phyloP scores from a whole-genome alignment of 495 filamentous ascomycete species.

The Penicillium flavigenum region DNA sequence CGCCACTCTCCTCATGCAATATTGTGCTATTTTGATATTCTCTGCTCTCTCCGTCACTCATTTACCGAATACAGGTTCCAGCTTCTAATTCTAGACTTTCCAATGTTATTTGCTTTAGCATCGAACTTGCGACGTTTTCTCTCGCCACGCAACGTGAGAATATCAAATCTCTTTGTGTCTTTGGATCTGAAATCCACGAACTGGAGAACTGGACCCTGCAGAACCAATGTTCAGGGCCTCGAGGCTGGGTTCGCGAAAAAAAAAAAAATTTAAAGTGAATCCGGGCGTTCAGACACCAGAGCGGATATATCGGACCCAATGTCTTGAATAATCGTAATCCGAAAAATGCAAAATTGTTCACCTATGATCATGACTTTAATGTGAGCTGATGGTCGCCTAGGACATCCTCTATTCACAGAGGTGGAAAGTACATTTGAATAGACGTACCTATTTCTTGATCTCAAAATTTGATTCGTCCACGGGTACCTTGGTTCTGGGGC shows the following conservation, averaged over 20 bases:
- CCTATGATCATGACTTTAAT: not conserved
- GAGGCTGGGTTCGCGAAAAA: not conserved
- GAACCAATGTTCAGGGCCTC: not conserved
- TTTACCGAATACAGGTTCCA: not conserved
- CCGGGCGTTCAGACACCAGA: not conserved
- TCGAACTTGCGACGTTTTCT: not conserved
- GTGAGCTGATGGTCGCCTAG: not conserved
- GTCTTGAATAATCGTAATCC: not conserved
- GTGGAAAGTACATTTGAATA: not conserved
- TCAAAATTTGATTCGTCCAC: not conserved
- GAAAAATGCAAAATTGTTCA: not conserved
- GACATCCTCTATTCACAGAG: not conserved
- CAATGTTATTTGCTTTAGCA: not conserved
- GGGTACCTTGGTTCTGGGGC: not conserved
- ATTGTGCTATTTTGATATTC: not conserved
- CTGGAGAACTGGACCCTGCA: not conserved
- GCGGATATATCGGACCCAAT: not conserved
- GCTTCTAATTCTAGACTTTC: not conserved
- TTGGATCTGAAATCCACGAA: not conserved
- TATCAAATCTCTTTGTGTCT: not conserved
- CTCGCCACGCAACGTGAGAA: not conserved
- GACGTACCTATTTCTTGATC: not conserved
- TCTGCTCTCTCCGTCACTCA: not conserved
- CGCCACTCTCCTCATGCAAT: slow-evolving; percentile 13
- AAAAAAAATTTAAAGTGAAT: not conserved